A percentile compares a stretch with the other conserved stretches of the same genome.
phyloP scores from a whole-genome alignment of 2,329 filamentous ascomycete genomes.

The Chaetomiaceae sp. region DNA sequence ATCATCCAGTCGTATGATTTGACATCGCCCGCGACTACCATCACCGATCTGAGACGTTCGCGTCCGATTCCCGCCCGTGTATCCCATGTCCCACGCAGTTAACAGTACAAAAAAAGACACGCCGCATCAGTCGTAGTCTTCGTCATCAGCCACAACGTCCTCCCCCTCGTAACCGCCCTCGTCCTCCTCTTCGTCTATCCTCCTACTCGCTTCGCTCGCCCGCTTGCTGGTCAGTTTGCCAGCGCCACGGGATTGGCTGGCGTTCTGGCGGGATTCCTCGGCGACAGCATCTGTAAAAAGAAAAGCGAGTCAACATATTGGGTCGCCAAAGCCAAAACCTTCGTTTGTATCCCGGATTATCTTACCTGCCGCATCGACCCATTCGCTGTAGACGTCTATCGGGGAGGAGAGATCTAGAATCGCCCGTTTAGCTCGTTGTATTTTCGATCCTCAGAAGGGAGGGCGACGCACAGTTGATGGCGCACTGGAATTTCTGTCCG shows the following conservation, averaged over 20 bases:
- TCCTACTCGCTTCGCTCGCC: conserved; percentile 15
- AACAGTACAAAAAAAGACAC: background rate
- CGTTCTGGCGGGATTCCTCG: conserved; percentile 14
- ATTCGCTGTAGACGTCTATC: conserved; percentile 95
- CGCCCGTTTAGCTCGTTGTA: no score
- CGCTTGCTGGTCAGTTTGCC: conserved; percentile 9
- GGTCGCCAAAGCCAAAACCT: background rate
- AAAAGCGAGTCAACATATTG: background rate
- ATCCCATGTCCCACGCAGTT: background rate
- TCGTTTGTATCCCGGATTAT: background rate
- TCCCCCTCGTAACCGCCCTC: conserved; percentile 54
- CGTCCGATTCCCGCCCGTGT: background rate
- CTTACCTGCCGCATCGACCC: conserved; percentile 79
- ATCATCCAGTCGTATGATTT: background rate
- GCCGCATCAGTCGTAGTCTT: conserved; percentile 45
- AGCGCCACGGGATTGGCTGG: background rate
- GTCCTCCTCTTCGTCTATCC: conserved; percentile 27
- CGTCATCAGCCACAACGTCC: conserved; percentile 49
- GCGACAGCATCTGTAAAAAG: conserved; percentile 28
- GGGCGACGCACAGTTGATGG: conserved; percentile 69
- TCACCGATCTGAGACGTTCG: no score
- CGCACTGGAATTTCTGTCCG: conserved; percentile 87
- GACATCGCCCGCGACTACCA: conserved; percentile 11
- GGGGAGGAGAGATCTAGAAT: conserved; percentile 73
- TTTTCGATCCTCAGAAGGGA: no score